Evolutionary conservation across 257 asterid species (phyloP).

Genomic region (Lycium barbarum): DNA sequence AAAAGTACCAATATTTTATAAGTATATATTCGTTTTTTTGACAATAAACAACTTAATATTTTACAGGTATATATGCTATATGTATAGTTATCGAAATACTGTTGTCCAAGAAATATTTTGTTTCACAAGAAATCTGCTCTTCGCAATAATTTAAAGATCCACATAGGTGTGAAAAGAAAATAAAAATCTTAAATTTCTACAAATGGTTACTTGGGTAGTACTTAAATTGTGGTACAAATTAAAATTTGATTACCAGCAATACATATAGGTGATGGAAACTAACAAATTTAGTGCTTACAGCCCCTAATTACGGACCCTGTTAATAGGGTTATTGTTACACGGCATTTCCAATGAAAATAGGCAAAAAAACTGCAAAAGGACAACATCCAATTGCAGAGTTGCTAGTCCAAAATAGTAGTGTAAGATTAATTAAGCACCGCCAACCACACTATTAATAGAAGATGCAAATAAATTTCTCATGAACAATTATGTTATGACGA

Average conservation of each 20-base stretch:
- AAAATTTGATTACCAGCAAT: background rate
- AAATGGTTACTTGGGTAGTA: background rate
- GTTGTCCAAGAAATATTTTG: background rate
- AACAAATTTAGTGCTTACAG: background rate
- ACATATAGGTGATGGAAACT: background rate
- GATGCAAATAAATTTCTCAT: background rate
- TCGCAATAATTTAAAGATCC: background rate
- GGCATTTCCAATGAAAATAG: background rate
- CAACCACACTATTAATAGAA: constrained; percentile 19
- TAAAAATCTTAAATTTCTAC: background rate
- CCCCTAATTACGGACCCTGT: background rate
- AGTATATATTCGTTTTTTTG: too few relatives aligned
- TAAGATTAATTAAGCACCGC: constrained; percentile 10
- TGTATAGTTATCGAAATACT: too few relatives aligned
- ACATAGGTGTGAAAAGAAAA: too few relatives aligned
- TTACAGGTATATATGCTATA: too few relatives aligned
- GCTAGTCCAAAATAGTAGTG: background rate
- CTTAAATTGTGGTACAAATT: background rate
- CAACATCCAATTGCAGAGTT: background rate
- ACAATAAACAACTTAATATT: too few relatives aligned
- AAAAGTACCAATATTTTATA: too few relatives aligned
- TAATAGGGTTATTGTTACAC: background rate
- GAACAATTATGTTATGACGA: background rate
- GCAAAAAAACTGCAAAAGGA: background rate
- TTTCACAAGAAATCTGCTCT: background rate